Evolutionary conservation across 257 asterid species (phyloP).

Genomic region (Striga asiatica): DNA sequence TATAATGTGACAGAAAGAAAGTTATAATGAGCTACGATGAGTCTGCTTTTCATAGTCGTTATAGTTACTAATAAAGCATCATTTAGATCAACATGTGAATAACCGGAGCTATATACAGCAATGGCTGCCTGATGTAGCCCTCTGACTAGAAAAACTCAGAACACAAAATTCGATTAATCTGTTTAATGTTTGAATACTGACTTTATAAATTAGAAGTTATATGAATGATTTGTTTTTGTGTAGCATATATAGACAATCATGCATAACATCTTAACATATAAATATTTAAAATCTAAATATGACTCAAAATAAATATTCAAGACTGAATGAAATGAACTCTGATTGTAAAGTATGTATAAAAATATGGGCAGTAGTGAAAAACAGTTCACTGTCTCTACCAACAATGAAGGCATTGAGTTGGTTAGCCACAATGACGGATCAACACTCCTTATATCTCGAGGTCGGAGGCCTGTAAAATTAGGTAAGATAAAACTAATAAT

Average conservation of each 20-base stretch:
- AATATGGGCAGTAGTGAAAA: slow-evolving; percentile 3
- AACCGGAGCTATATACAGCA: neutral
- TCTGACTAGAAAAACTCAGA: neutral
- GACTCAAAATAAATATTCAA: neutral
- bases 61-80: neutral
- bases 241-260: too few species aligned
- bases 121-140: slow-evolving; percentile 2
- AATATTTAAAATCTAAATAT: too few species aligned
- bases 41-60: slow-evolving; percentile 5
- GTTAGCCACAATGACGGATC: slow-evolving; percentile 98
- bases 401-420: slow-evolving; percentile 88
- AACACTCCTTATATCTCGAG: slow-evolving; percentile 93
- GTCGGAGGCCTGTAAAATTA: slow-evolving; percentile 63
- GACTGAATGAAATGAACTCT: neutral
- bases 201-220: neutral
- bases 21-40: neutral
- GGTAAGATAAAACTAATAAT: slow-evolving; percentile 5
- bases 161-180: neutral
- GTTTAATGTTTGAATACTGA: neutral
- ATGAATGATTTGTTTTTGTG: too few species aligned
- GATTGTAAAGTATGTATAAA: neutral
- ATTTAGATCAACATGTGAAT: neutral
- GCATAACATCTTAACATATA: too few species aligned
- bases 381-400: slow-evolving; percentile 35
- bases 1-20: slow-evolving; percentile 1